These are phyloP conservation scores for Ogataea hybrid DNA, from an alignment of 1,139 yeast genomes.

Conservation along the genomic window DNA sequence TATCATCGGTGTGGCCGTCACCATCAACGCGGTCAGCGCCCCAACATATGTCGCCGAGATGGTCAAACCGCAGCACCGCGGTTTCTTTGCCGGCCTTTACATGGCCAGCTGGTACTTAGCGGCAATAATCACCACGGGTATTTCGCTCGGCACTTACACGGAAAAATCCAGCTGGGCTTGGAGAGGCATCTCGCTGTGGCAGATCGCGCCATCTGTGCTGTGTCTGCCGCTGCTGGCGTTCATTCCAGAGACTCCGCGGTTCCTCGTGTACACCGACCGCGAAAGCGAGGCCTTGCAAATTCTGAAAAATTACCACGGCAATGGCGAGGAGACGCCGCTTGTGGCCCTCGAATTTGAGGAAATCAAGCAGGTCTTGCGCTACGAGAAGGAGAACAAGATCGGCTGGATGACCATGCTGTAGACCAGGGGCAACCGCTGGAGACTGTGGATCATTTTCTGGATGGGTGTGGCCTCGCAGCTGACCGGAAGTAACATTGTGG, in stretches of 20 bases:
- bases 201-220: conserved; percentile 36
- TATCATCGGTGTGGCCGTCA: conserved; percentile 41
- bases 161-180: conserved; percentile 36
- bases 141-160: conserved; percentile 43
- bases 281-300: conserved; percentile 38
- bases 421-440: conserved; percentile 37
- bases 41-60: conserved; percentile 44
- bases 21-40: conserved; percentile 37
- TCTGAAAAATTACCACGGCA: conserved; percentile 38
- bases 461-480: conserved; percentile 43
- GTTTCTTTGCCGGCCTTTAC: conserved; percentile 39
- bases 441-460: conserved; percentile 38
- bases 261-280: conserved; percentile 38
- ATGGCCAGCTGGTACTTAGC: conserved; percentile 46
- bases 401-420: conserved; percentile 40
- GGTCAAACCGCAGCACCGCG: conserved; percentile 40
- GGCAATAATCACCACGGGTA: conserved; percentile 47
- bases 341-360: conserved; percentile 38
- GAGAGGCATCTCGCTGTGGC: conserved; percentile 48
- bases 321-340: conserved; percentile 34
- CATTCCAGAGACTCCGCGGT: conserved; percentile 51
- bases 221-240: conserved; percentile 32
- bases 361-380: conserved; percentile 39
- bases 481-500: conserved; percentile 45
- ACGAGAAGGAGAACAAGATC: conserved; percentile 28